Evolutionary conservation across 768 basidiomycete species (phyloP).

Genomic region (Russula sp.): DNA sequence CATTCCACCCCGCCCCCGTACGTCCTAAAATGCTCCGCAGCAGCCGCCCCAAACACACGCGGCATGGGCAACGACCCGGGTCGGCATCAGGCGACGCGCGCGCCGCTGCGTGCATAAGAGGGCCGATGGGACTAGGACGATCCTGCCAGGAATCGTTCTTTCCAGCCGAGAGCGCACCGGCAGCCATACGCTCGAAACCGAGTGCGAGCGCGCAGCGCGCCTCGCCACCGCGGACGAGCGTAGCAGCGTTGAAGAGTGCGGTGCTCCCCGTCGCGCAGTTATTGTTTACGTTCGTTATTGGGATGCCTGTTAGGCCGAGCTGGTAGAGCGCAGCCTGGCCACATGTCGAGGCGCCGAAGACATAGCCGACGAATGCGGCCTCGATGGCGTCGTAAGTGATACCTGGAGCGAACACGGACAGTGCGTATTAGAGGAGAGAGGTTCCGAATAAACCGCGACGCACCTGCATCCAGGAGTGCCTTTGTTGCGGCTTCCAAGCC

Average conservation of each 20-base stretch:
- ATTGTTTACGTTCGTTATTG: slow-evolving; percentile 85
- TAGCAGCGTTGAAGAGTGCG: slow-evolving; percentile 72
- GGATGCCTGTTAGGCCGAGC: slow-evolving; percentile 79
- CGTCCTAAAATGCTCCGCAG: slow-evolving; percentile 72
- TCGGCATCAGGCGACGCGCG: slow-evolving; percentile 59
- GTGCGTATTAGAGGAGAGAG: neutral
- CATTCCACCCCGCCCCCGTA: slow-evolving; percentile 65
- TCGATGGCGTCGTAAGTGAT: slow-evolving; percentile 76
- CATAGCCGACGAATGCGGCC: slow-evolving; percentile 72
- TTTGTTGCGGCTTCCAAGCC: slow-evolving; percentile 85
- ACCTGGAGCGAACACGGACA: slow-evolving; percentile 43
- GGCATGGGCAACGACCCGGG: slow-evolving; percentile 63
- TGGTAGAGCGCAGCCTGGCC: slow-evolving; percentile 82
- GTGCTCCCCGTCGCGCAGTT: slow-evolving; percentile 82
- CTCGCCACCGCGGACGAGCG: slow-evolving; percentile 63
- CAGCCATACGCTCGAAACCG: slow-evolving; percentile 83
- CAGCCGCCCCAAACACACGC: slow-evolving; percentile 69
- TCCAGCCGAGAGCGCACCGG: slow-evolving; percentile 60
- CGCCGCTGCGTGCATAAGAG: slow-evolving; percentile 44
- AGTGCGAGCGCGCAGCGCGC: slow-evolving; percentile 76
- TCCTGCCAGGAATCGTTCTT: slow-evolving; percentile 48
- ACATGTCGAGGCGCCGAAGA: slow-evolving; percentile 75
- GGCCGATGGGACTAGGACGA: slow-evolving; percentile 45
- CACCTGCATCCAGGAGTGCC: slow-evolving; percentile 81
- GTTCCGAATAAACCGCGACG: slow-evolving; percentile 14